These are phyloP conservation scores for Ogataea zsoltii DNA, from an alignment of 805 yeast species.

Conservation along the genomic window DNA sequence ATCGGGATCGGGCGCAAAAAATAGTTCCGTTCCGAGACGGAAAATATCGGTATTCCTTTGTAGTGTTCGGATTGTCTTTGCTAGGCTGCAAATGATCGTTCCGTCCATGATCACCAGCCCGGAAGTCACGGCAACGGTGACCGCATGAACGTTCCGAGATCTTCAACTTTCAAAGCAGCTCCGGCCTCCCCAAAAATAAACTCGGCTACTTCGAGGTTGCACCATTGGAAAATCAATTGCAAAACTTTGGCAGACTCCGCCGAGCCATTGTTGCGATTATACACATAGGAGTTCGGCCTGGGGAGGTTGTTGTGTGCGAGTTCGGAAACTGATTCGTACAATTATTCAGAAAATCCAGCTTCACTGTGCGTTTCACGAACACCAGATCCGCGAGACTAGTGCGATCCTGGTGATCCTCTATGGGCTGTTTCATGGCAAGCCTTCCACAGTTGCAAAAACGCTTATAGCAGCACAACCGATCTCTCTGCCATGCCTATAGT, in stretches of 20 bases:
- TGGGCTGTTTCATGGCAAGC: slow-evolving; percentile 32
- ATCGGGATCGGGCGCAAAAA: slow-evolving; percentile 48
- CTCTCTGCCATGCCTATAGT: slow-evolving; percentile 29
- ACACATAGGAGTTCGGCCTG: neutral
- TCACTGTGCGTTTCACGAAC: slow-evolving; percentile 20
- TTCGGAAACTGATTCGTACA: neutral
- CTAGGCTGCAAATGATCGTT: slow-evolving; percentile 40
- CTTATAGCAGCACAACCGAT: slow-evolving; percentile 25
- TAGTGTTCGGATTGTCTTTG: slow-evolving; percentile 35
- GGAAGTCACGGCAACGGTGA: slow-evolving; percentile 34
- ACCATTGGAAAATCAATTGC: slow-evolving; percentile 19
- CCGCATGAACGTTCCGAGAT: neutral
- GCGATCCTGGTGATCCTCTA: slow-evolving; percentile 21
- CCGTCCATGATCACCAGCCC: slow-evolving; percentile 31
- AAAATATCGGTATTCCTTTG: slow-evolving; percentile 43
- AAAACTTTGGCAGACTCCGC: slow-evolving; percentile 33
- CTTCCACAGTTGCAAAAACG: slow-evolving; percentile 30
- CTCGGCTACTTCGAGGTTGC: slow-evolving; percentile 19
- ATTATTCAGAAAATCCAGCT: slow-evolving; percentile 21
- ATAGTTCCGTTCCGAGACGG: slow-evolving; percentile 44
- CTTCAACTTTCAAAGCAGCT: slow-evolving; percentile 8
- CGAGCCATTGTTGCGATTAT: slow-evolving; percentile 33
- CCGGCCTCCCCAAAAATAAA: slow-evolving; percentile 25
- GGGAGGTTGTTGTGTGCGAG: neutral
- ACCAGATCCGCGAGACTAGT: slow-evolving; percentile 17